Evolutionary conservation across 1,139 yeast genomes (phyloP).

Genomic region (Geotrichum macrosporum): DNA sequence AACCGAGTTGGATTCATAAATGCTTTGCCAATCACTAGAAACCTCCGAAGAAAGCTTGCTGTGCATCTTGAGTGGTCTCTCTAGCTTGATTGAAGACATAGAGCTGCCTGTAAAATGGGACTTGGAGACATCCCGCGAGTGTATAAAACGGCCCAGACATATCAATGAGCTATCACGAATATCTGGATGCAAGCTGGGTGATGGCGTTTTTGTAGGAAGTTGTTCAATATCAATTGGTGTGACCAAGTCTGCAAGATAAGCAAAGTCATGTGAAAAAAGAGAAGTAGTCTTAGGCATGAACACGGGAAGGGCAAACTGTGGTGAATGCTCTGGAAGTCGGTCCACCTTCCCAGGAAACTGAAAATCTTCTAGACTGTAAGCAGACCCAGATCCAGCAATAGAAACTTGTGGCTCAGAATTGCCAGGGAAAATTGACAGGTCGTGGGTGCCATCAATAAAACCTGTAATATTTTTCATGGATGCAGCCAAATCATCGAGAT

Average conservation of each 20-base stretch:
- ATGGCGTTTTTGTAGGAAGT: too few species aligned
- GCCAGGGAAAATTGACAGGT: background rate
- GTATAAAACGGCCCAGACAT: constrained; percentile 11
- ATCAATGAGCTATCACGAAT: constrained; percentile 16
- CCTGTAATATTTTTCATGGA: constrained; percentile 6
- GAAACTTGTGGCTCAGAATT: background rate
- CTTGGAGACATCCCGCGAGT: background rate
- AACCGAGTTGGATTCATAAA: constrained; percentile 7
- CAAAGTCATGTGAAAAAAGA: constrained; percentile 16
- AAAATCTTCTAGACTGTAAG: background rate
- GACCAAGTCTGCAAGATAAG: constrained; percentile 17
- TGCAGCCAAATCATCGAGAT: constrained; percentile 6
- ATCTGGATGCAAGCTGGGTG: constrained; percentile 11
- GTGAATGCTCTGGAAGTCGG: background rate
- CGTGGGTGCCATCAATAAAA: background rate
- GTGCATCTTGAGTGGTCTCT: background rate
- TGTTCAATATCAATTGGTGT: too few species aligned
- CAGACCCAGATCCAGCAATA: background rate
- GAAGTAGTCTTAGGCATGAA: constrained; percentile 11
- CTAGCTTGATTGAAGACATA: background rate
- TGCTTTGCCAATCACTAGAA: constrained; percentile 9
- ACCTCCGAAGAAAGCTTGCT: background rate
- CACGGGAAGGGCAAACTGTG: background rate
- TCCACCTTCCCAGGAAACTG: background rate
- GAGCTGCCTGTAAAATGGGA: background rate